Percentiles rank a stretch among this genome's conserved stretches.
Evolutionary conservation across 2,329 filamentous ascomycete genomes (phyloP).

Genomic region (Sclerotinia spermophila): DNA sequence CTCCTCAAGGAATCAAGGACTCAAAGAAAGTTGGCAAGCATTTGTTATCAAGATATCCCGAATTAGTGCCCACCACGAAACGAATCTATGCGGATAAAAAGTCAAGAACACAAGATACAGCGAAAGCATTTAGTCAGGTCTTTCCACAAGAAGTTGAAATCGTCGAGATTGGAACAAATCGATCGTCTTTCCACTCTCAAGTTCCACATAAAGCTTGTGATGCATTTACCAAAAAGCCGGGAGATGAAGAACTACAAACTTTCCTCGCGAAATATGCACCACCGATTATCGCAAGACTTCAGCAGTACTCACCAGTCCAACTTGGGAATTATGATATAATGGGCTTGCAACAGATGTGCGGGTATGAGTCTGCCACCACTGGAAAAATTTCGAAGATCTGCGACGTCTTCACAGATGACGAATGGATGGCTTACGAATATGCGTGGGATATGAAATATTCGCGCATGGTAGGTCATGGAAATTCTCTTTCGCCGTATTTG

Average conservation of each 20-base stretch:
- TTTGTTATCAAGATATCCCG: slow-evolving; percentile 32
- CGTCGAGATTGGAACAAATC: slow-evolving; percentile 48
- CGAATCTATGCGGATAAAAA: slow-evolving; percentile 35
- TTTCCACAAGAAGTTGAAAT: slow-evolving; percentile 34
- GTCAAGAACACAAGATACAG: slow-evolving; percentile 34
- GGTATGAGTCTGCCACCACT: slow-evolving; percentile 46
- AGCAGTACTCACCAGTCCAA: slow-evolving; percentile 54
- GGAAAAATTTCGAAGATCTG: slow-evolving; percentile 60
- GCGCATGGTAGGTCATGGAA: slow-evolving; percentile 64
- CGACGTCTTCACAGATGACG: slow-evolving; percentile 55
- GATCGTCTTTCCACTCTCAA: slow-evolving; percentile 41
- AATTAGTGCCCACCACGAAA: slow-evolving; percentile 33
- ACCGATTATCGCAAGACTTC: slow-evolving; percentile 55
- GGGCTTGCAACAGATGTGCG: slow-evolving; percentile 61
- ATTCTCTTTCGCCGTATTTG: slow-evolving; percentile 51
- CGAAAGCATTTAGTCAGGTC: slow-evolving; percentile 30
- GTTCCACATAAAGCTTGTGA: slow-evolving; percentile 55
- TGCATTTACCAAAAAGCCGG: slow-evolving; percentile 43
- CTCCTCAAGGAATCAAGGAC: slow-evolving; percentile 33
- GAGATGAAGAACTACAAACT: slow-evolving; percentile 25
- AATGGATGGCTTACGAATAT: slow-evolving; percentile 66
- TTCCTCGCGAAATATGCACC: slow-evolving; percentile 55
- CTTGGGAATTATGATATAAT: slow-evolving; percentile 61
- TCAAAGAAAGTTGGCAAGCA: slow-evolving; percentile 33
- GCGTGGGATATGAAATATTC: slow-evolving; percentile 61